Base-by-base conservation (phyloP, 441 rosid genomes). In the Populus tomentosa region DNA sequence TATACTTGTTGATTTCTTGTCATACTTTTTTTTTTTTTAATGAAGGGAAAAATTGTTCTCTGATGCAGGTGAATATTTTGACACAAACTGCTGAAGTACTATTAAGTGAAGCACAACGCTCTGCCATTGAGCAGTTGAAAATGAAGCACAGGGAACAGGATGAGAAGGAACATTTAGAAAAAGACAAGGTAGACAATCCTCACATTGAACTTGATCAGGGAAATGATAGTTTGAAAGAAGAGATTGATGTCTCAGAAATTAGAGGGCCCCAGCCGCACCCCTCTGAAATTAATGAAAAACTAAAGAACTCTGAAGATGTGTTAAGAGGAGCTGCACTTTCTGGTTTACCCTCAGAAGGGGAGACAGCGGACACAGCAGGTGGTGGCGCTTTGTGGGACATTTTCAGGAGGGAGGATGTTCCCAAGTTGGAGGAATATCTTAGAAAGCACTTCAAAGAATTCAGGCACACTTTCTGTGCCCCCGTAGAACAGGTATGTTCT, bases 311-410 rank as follows among this genome's bases (percentile, higher is more conserved):
- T 28, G 64, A 18, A 36, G 61, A 78, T 40, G 79, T 82, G 69
- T 46, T 16, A 5, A 82, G 65, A 73, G 69, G 56, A 50, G 71
- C 62, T 28, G 11, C 38, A 23, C 36, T 9, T 35, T 66, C 65
- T 18, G 42, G 66, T 74, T 35, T 20, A 33, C 66, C 53, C 16
- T 28, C 30, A 0, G 67, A 75, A 67, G 66, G 10, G 2, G 59
- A 38, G 78, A 74, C 67, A 33, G 80, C 77, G 64, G 87, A 81
- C 71, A 79, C 78, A 8, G 88, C 13, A 21, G 14, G 28, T 61
- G 65, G 82, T 0, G 92, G 90, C 38, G 99, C 99, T 6, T 76
- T 96, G 18, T 96, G 99, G 98, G 99, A 96, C 77, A 96, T 96
- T 80, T 96, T 94, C 78, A 89, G 92, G 79, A 91, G 97, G 82